Base-by-base conservation (phyloP, 768 basidiomycete species). In the Tephrocybe sp. region DNA sequence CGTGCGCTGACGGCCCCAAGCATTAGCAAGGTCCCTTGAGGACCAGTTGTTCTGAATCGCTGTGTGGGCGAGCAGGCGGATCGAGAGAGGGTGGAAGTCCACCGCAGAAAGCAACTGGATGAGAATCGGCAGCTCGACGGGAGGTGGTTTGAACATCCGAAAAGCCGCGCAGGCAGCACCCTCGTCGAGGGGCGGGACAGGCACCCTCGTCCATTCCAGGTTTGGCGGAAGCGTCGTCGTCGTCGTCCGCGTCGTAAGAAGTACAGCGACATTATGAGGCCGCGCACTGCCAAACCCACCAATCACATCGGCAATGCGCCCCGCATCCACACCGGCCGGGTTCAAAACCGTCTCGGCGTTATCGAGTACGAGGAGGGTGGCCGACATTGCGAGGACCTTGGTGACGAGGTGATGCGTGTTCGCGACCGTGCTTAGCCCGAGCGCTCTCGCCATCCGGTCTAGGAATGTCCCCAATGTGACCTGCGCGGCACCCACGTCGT, bases 301-400 rank as follows among this genome's bases (percentile, higher is more conserved):
- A 2, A 53, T 41, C 4, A 8, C 30, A 8, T 24, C 39, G 11
- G 46, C 45, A 5, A 53, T 53, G 2, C 37, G 25, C 15, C 20
- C 52, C 10, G 36, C 37, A 48, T 41, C 45, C 10, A 15, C 30
- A 17, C 20, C 23, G 9, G 43, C 37, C 11, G 5, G 28, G 21
- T 49, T 36, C 1, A 39, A 14, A n/a, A 49, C 38, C 15, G 30
- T 51, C n/a, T 53, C 51, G 8, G 45, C 52, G 25, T 54, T 54
- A 43, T 54, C 47, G n/a, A 48, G 43, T 73, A 73, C 68, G 14
- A 64, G 64, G 9, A 62, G 68, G 14, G 24, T 23, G 1, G 38
- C 44, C 1, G 4, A 30, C 6, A 43, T 4, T 1, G 37, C 45
- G 38, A 60, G 25, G 3, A 18, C 6, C 5, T 41, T 41, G 6